phyloP scores from a whole-genome alignment of 129 eudicot species.

The Solidago caesia region DNA sequence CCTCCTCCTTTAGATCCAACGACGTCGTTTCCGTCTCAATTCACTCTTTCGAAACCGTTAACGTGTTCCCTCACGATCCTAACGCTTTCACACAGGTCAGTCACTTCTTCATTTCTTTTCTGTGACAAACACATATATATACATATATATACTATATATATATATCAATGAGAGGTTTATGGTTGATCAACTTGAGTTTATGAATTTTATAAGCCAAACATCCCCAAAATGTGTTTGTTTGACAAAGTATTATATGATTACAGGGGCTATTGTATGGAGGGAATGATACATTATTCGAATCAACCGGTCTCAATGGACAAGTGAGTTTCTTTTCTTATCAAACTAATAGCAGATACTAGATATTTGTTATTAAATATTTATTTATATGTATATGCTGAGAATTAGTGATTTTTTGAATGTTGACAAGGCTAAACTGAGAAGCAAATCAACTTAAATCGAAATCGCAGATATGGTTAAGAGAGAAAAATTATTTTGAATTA shows the following conservation, averaged over 20 bases:
- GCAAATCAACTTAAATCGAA: too few species aligned
- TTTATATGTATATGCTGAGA: too few species aligned
- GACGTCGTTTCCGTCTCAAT: slow-evolving; percentile 13
- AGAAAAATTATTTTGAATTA: too few species aligned
- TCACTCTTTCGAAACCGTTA: slow-evolving; percentile 49
- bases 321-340: slow-evolving; percentile 44
- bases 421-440: too few species aligned
- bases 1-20: slow-evolving; percentile 31
- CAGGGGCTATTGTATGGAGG: slow-evolving; percentile 94
- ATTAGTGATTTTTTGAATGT: too few species aligned
- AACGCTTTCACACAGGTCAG: slow-evolving; percentile 80
- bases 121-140: not conserved
- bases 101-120: not conserved
- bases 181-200: too few species aligned
- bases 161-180: too few species aligned
- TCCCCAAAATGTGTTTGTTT: not conserved
- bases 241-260: slow-evolving; percentile 23
- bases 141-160: too few species aligned
- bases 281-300: slow-evolving; percentile 77
- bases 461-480: too few species aligned
- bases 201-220: too few species aligned
- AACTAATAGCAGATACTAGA: not conserved
- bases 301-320: slow-evolving; percentile 82
- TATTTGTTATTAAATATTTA: too few species aligned
- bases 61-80: slow-evolving; percentile 87